Evolutionary conservation across 129 eudicot genomes (phyloP).

Genomic region (Solidago caesia): DNA sequence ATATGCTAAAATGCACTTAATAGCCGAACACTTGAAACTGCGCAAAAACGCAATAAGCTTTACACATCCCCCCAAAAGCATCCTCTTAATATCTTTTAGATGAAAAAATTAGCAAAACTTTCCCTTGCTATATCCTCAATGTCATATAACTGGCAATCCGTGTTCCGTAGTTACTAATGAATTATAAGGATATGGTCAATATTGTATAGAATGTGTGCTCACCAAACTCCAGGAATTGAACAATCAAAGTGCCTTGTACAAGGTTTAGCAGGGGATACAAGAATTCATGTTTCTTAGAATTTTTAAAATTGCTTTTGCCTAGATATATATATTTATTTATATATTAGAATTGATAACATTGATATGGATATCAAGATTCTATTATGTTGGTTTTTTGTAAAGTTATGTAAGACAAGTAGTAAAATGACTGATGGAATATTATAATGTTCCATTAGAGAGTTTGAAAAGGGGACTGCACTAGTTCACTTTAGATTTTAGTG

Average conservation of each 20-base stretch:
- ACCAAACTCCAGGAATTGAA: background rate
- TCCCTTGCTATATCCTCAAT: background rate
- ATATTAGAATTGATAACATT: background rate
- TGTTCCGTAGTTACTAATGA: background rate
- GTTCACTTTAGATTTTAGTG: conserved; percentile 15
- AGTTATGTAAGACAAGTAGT: conserved; percentile 10
- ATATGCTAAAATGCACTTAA: no score
- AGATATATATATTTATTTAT: background rate
- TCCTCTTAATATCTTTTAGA: background rate
- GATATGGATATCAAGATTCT: conserved; percentile 18
- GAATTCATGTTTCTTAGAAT: background rate
- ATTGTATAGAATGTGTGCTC: background rate
- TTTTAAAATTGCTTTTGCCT: conserved; percentile 4
- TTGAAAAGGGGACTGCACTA: conserved; percentile 26
- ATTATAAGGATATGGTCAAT: background rate
- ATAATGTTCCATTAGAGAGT: background rate
- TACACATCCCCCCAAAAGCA: no score
- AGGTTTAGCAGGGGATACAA: background rate
- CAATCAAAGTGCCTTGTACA: background rate
- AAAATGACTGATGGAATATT: conserved; percentile 22
- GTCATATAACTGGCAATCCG: background rate
- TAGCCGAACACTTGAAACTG: no score
- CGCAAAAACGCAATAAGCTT: no score
- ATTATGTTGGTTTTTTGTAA: background rate
- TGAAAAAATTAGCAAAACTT: background rate